phyloP scores from a whole-genome alignment of 805 yeast species.

The Saccharomycopsis vini region DNA sequence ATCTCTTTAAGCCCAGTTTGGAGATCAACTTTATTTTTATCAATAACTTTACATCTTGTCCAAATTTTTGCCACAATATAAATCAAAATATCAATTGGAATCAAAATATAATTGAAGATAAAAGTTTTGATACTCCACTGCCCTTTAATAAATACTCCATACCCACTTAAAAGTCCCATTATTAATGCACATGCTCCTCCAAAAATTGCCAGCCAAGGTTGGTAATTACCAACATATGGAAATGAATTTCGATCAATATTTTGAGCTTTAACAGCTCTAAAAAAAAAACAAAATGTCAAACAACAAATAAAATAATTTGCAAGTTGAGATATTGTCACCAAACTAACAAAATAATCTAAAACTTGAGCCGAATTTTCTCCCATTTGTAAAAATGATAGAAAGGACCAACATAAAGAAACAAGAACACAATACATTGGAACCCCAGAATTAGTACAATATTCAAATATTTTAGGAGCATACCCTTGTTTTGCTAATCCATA shows the following conservation, averaged over 20 bases:
- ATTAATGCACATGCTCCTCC: conserved; percentile 37
- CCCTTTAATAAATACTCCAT: conserved; percentile 59
- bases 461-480: conserved; percentile 61
- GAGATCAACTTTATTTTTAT: conserved; percentile 44
- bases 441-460: conserved; percentile 54
- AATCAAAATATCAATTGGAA: conserved; percentile 45
- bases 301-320: conserved; percentile 51
- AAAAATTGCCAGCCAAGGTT: conserved; percentile 48
- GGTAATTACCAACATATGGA: conserved; percentile 42
- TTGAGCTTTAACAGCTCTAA: conserved; percentile 49
- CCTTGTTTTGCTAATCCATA: conserved; percentile 67
- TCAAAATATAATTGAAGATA: conserved; percentile 63
- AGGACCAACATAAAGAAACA: conserved; percentile 48
- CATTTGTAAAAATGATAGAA: conserved; percentile 57
- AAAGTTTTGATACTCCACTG: conserved; percentile 54
- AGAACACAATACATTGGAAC: conserved; percentile 56
- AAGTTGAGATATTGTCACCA: conserved; percentile 63
- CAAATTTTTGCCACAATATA: conserved; percentile 44
- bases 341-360: conserved; percentile 61
- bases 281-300: conserved; percentile 52
- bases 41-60: conserved; percentile 38
- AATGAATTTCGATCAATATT: conserved; percentile 34
- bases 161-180: conserved; percentile 60
- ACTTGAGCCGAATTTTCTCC: conserved; percentile 52
- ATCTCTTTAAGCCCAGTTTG: conserved; percentile 46